Conservation (phyloP, 1,139 yeast genomes). For the Taphrina populina region DNA sequence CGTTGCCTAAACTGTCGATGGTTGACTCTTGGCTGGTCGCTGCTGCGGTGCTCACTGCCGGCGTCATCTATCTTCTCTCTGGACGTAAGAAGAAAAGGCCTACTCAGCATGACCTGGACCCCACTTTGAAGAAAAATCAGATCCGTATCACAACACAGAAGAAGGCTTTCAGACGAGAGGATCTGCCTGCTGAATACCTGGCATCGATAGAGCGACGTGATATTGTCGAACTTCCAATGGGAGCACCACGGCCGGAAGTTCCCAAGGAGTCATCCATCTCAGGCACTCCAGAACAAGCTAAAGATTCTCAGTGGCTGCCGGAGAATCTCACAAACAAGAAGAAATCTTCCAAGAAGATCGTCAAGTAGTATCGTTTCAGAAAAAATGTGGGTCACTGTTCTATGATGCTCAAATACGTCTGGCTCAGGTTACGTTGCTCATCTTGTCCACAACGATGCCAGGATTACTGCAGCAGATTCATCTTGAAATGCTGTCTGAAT, state of each 20-base stretch:
- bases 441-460: too few species aligned
- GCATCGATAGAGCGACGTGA: slow-evolving; percentile 23
- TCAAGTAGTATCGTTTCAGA: too few species aligned
- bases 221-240: slow-evolving; percentile 32
- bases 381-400: too few species aligned
- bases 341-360: too few species aligned
- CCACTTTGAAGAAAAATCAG: slow-evolving; percentile 29
- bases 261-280: background rate
- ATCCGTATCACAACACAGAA: slow-evolving; percentile 31
- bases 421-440: too few species aligned
- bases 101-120: slow-evolving; percentile 32
- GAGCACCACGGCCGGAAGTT: slow-evolving; percentile 13
- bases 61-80: slow-evolving; percentile 1
- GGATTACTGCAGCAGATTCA: too few species aligned
- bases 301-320: slow-evolving; percentile 18
- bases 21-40: slow-evolving; percentile 23
- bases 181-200: slow-evolving; percentile 23
- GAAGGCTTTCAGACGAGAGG: slow-evolving; percentile 32
- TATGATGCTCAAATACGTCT: too few species aligned
- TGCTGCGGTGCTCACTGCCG: slow-evolving; percentile 14
- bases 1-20: too few species aligned
- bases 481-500: too few species aligned
- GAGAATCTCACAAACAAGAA: slow-evolving; percentile 4
- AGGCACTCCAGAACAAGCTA: too few species aligned
- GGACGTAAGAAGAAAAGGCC: slow-evolving; percentile 18